Percentiles rank a stretch among this genome's conserved stretches.
Evolutionary conservation across 75 land plant species (phyloP).

Genomic region (Pinus albicaulis): DNA sequence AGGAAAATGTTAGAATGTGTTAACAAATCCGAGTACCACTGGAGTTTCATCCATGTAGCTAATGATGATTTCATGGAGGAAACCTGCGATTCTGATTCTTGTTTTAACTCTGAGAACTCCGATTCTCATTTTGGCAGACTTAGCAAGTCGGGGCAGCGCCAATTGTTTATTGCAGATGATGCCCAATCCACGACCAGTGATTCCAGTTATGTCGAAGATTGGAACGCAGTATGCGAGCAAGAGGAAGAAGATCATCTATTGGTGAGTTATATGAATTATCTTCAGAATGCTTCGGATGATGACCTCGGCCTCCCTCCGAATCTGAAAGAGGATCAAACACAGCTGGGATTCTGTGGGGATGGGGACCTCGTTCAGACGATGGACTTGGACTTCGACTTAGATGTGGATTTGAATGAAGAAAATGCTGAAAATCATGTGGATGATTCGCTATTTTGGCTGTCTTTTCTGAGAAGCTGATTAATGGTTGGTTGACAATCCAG

Average conservation of each 20-base stretch:
- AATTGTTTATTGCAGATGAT: constrained; percentile 4
- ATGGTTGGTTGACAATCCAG: too few species aligned
- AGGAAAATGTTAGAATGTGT: too few species aligned
- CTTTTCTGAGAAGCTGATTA: neutral
- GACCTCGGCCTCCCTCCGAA: neutral
- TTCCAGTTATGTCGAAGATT: neutral
- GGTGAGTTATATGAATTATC: neutral
- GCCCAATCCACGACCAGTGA: neutral
- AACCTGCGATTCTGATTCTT: neutral
- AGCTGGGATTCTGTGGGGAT: too few species aligned
- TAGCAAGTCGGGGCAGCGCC: neutral
- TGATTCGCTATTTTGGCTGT: neutral
- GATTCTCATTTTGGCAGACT: neutral
- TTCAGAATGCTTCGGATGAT: neutral
- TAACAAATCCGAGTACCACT: too few species aligned
- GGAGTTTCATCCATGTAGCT: neutral
- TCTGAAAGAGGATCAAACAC: neutral
- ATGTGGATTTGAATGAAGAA: neutral
- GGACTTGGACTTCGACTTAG: neutral
- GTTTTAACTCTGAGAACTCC: neutral
- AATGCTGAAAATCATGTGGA: neutral
- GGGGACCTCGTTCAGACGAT: neutral
- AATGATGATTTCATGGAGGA: neutral
- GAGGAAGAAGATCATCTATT: neutral
- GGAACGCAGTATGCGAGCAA: neutral